Base-by-base conservation (phyloP, 768 basidiomycete species). In the Boletus barrowsii region DNA sequence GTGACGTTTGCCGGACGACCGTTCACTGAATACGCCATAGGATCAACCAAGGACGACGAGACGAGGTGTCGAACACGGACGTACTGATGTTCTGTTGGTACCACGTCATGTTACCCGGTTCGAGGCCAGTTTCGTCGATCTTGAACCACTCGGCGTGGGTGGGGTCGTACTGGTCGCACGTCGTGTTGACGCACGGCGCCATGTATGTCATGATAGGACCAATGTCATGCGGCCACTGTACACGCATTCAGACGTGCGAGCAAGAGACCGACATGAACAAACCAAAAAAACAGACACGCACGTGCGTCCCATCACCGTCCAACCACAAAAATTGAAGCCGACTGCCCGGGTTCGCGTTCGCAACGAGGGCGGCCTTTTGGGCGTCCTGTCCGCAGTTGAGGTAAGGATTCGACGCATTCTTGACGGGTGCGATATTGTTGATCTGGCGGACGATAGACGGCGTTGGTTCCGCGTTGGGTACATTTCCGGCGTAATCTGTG, bases 131-230 rank as follows among this genome's bases (percentile, higher is more conserved):
- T 62, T 86, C 76, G 30, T 79, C 69, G 52, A 87, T 83, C 76
- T 90, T 90, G 79, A 90, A 88, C 86, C 86, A 90, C 62, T 82
- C 75, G 10, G 86, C 84, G 20, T 74, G 61, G 15, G 77, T 73
- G 7, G 81, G 61, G 60, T 87, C 74, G 69, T 84, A 87, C 62
- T 83, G 69, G 62, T 78, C 77, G 69, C 88, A 89, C 3, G 80
- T 68, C 0, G 76, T 73, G 35, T 70, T 68, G 0, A 80, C 80
- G 63, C 89, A 91, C 29, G 74, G 70, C 2, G 87, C 79, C 79
- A 91, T 78, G 65, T 91, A 91, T 35, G 86, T 88, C 70, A 90
- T 72, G 73, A 88, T 73, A 10, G 87, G 88, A 4, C 87, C 88
- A 15, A 73, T 82, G 54, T 86, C 72, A 60, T 88, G 81, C 1